phyloP scores from a whole-genome alignment of 805 yeast species.

The Metschnikowia baotianmanensis region DNA sequence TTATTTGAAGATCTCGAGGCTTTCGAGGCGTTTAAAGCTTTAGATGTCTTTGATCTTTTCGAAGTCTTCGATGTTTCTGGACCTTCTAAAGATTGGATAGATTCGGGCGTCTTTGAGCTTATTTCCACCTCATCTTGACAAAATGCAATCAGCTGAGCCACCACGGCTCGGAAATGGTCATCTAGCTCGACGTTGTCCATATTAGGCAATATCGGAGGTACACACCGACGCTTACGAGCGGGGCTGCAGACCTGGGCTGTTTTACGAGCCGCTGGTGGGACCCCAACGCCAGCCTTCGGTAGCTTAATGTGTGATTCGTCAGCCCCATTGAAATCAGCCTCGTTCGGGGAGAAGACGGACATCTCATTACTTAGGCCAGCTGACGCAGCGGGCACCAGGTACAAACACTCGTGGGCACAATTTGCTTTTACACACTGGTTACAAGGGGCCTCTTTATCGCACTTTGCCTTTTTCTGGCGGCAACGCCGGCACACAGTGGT shows the following conservation, averaged over 20 bases:
- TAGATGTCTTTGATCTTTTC: no score
- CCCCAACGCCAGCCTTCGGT: no score
- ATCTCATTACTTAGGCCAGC: conserved; percentile 1
- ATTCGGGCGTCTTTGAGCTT: background rate
- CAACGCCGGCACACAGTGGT: conserved; percentile 20
- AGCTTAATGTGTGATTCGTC: no score
- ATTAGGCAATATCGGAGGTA: no score
- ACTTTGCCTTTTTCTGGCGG: conserved; percentile 16
- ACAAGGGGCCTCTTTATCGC: conserved; percentile 17
- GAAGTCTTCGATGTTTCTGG: no score
- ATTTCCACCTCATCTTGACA: no score
- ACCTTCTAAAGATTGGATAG: no score
- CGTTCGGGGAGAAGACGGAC: background rate
- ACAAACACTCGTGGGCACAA: conserved; percentile 14
- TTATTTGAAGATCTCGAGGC: no score
- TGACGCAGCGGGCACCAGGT: background rate
- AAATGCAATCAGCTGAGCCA: background rate
- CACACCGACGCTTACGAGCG: background rate
- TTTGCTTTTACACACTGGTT: conserved; percentile 14
- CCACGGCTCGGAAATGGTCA: background rate
- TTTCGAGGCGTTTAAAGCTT: no score
- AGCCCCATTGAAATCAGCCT: background rate
- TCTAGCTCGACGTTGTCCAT: background rate
- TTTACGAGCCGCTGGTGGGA: no score
- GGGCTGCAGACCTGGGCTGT: background rate